Evolutionary conservation across 768 basidiomycete genomes (phyloP).

Genomic region (Leccinum fibrillosum): DNA sequence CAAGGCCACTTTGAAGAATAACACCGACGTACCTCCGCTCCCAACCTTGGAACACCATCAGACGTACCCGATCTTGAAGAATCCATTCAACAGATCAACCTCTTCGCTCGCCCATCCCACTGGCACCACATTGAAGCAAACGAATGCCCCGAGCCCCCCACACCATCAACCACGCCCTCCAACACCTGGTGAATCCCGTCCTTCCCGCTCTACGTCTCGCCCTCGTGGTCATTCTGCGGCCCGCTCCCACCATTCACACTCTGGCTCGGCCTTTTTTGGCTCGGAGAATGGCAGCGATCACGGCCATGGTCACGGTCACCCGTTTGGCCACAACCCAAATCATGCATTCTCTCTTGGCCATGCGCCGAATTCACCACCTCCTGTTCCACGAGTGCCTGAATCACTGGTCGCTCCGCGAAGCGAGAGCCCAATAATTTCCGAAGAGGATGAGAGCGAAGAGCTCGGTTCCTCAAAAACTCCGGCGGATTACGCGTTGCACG

Average conservation of each 20-base stretch:
- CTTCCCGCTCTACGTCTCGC: conserved; percentile 37
- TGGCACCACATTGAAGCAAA: conserved; percentile 37
- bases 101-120: conserved; percentile 63
- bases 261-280: conserved; percentile 66
- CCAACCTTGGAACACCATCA: conserved; percentile 62
- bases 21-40: conserved; percentile 68
- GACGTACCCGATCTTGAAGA: conserved; percentile 68
- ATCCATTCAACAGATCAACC: conserved; percentile 79
- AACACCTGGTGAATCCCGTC: conserved; percentile 47
- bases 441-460: conserved; percentile 62
- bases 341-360: conserved; percentile 25
- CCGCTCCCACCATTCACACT: conserved; percentile 78
- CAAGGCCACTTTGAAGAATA: conserved; percentile 55
- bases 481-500: conserved; percentile 84
- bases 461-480: conserved; percentile 75
- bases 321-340: conserved; percentile 29
- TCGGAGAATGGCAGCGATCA: conserved; percentile 74
- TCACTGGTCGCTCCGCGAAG: conserved; percentile 48
- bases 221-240: conserved; percentile 55
- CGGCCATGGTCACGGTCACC: conserved; percentile 41
- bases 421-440: conserved; percentile 51
- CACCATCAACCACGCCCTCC: conserved; percentile 51
- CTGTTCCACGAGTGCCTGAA: conserved; percentile 75
- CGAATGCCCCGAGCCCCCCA: conserved; percentile 46
- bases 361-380: conserved; percentile 59